Conservation (phyloP, 2,329 filamentous ascomycete species). For the Trichophyton schoenleinii region DNA sequence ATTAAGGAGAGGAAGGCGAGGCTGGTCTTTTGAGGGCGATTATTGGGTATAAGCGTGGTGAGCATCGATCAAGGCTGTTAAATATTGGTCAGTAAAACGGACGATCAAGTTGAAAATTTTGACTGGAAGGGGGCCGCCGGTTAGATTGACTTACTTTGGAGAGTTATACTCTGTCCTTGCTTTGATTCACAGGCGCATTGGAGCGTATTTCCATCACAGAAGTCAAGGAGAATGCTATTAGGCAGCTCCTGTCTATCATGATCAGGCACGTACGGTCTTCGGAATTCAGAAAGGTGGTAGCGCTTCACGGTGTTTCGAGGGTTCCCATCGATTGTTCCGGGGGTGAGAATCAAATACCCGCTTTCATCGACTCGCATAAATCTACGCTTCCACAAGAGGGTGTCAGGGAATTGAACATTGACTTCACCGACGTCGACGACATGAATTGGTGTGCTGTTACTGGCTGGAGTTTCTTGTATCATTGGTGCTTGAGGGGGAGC, state of each 20-base stretch:
- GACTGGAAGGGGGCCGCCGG: background rate
- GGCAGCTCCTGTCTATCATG: conserved; percentile 86
- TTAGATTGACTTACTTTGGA: conserved; percentile 34
- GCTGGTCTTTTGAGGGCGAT: background rate
- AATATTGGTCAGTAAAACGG: background rate
- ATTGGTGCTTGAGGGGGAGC: conserved; percentile 16
- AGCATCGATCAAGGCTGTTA: conserved; percentile 7
- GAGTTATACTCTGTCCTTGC: conserved; percentile 40
- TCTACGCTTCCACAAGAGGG: conserved; percentile 88
- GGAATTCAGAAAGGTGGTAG: conserved; percentile 79
- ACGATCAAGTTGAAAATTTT: background rate
- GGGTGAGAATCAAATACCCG: conserved; percentile 70
- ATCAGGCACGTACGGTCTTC: conserved; percentile 66
- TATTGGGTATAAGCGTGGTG: conserved; percentile 3
- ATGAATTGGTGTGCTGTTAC: conserved; percentile 20
- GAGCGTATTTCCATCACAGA: conserved; percentile 48
- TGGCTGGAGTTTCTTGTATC: conserved; percentile 17
- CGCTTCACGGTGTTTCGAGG: conserved; percentile 56
- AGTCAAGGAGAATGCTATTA: conserved; percentile 61
- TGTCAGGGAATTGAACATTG: conserved; percentile 95
- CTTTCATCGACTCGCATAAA: conserved; percentile 73
- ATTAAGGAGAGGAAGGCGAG: background rate
- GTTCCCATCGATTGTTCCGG: conserved; percentile 49
- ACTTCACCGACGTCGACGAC: conserved; percentile 72
- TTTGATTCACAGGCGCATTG: conserved; percentile 51